Conservation (phyloP, 768 basidiomycete genomes). For the Naematelia encephala region DNA sequence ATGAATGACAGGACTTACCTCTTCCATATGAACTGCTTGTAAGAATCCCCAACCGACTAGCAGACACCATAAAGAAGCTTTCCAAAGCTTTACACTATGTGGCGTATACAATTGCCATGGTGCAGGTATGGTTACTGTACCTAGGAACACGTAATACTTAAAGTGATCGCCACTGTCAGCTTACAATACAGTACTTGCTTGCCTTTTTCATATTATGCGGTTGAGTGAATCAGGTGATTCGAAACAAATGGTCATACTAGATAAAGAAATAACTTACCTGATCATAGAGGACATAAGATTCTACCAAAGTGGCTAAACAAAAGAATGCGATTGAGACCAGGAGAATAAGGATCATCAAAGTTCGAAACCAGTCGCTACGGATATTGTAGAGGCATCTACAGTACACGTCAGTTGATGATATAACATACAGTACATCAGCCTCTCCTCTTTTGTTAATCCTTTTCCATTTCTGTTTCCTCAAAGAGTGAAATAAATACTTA, state of each 20-base stretch:
- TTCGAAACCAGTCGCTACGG: background rate
- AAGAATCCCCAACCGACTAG: constrained; percentile 30
- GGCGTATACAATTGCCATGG: constrained; percentile 33
- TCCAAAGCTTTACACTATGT: constrained; percentile 13
- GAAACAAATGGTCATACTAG: no score
- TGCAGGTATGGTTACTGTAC: constrained; percentile 14
- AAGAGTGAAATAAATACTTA: constrained; percentile 6
- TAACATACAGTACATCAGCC: no score
- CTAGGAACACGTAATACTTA: constrained; percentile 30
- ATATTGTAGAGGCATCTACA: background rate
- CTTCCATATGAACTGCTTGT: constrained; percentile 36
- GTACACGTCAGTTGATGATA: no score
- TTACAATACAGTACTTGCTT: background rate
- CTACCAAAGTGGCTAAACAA: background rate
- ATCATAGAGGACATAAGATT: background rate
- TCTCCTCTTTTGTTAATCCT: no score
- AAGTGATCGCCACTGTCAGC: constrained; percentile 1
- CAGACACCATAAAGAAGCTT: constrained; percentile 18
- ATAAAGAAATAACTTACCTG: constrained; percentile 10
- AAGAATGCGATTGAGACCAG: background rate
- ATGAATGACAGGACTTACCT: constrained; percentile 25
- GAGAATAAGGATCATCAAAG: constrained; percentile 3
- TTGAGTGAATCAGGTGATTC: no score
- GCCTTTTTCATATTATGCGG: no score
- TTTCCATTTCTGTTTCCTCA: no score